A percentile compares a stretch with the other conserved stretches of the same genome.
Conservation (phyloP, 305 asterid genomes). For the Solanum hybrid region DNA sequence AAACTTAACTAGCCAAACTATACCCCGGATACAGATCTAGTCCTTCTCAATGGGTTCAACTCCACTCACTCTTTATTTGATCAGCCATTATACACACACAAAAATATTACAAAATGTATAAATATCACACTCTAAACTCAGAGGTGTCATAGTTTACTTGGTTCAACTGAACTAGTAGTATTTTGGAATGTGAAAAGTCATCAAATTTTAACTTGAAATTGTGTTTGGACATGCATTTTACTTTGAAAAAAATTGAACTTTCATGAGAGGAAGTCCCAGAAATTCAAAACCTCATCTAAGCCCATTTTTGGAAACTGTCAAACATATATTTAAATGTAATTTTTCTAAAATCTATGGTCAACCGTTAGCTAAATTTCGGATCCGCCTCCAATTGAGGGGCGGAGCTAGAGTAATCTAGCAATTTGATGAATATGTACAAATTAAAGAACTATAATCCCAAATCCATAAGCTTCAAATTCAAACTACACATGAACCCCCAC, state of each 20-base stretch:
- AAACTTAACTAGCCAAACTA: not conserved
- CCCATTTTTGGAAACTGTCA: not conserved
- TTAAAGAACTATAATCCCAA: not conserved
- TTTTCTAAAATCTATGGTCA: not conserved
- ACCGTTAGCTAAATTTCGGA: not conserved
- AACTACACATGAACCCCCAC: not conserved
- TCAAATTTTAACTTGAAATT: not conserved
- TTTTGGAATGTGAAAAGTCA: not conserved
- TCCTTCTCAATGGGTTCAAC: not conserved
- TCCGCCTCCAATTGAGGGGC: not conserved
- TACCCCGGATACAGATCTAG: not conserved
- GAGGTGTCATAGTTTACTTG: not conserved
- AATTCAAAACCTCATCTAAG: not conserved
- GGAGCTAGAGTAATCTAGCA: not conserved
- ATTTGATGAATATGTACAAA: not conserved
- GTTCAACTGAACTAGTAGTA: not conserved
- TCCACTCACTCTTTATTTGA: not conserved
- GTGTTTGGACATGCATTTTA: not conserved
- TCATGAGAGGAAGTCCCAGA: not conserved
- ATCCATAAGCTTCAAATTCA: not conserved
- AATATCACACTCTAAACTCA: not conserved
- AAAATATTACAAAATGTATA: not conserved
- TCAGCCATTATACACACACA: not conserved
- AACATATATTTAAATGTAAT: not conserved
- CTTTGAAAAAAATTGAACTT: not conserved